These are phyloP conservation scores for Xylaria longipes DNA, from an alignment of 495 filamentous ascomycete genomes.

Conservation along the genomic window DNA sequence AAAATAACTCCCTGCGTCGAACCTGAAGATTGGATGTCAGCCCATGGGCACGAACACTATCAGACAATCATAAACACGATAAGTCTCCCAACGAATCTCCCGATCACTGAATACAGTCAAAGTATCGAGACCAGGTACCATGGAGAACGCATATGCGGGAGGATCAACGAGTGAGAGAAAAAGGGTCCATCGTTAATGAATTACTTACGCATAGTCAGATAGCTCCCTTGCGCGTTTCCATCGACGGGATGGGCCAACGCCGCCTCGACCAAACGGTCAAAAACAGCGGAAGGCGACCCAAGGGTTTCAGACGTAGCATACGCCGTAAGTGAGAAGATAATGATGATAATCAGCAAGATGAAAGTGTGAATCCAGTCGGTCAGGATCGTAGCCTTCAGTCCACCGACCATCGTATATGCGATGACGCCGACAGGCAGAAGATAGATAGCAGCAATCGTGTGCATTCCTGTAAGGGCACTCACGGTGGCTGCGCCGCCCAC, in stretches of 20 bases:
- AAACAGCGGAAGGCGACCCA: constrained; percentile 81
- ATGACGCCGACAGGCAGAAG: constrained; percentile 87
- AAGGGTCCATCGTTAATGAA: neutral
- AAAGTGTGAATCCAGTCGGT: constrained; percentile 78
- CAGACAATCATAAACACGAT: neutral
- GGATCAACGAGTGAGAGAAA: neutral
- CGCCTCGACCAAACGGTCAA: constrained; percentile 77
- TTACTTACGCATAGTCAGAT: constrained; percentile 77
- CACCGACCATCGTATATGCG: constrained; percentile 68
- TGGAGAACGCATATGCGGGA: neutral
- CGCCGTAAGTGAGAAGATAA: constrained; percentile 87
- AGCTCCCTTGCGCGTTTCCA: constrained; percentile 85
- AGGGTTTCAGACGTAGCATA: constrained; percentile 78
- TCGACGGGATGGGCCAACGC: constrained; percentile 75
- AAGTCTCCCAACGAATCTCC: neutral
- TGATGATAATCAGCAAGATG: constrained; percentile 85
- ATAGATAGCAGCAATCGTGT: constrained; percentile 88
- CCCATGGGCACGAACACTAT: neutral
- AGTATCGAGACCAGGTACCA: neutral
- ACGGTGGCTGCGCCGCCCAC: constrained; percentile 91
- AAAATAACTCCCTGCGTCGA: constrained; percentile 89
- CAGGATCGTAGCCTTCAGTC: constrained; percentile 57
- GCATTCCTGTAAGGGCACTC: constrained; percentile 82
- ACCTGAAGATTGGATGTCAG: constrained; percentile 10
- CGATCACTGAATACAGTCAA: neutral